Base-by-base conservation (phyloP, 805 yeast genomes). In the Saturnispora ahearnii region DNA sequence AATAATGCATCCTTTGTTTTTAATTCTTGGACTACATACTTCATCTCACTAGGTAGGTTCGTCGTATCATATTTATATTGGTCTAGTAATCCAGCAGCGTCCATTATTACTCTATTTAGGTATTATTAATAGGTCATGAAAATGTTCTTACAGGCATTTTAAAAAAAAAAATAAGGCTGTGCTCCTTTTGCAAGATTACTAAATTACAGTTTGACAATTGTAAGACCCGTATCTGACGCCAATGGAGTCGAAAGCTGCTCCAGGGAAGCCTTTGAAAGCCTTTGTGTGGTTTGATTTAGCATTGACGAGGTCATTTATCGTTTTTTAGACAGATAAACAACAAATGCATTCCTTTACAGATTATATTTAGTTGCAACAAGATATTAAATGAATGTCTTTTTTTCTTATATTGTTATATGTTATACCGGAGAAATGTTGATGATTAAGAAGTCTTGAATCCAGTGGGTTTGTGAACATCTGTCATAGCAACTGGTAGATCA, bases 1-100 rank as follows among this genome's bases (percentile, higher is more conserved):
- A 83, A 69, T 58, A 77, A 78, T 37, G 72, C 59, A 62, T 91
- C 98, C 52, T 82, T 78, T 36, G 73, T 76, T 46, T 82, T 76
- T 34, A 91, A 74, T 64, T 93, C 98, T 47, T 85, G 85, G 44
- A 91, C 68, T 34, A 88, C 68, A 59, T 85, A 87, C 48, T 82
- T 82, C 41, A 91, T 75, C 65, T 91, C 99, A 5, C 87, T 81
- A 24, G 96, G 96, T 41, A 93, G 73, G 58, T 90, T 91, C 10
- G 91, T 80, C 41, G 91, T 50, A 49, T 67, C 70, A 49, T 68
- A 70, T 4, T 83, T 77, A 51, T 83, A 81, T 57, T 83, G 86
- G 55, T 84, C 91, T 36, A 84, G 64, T 7, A 82, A 76, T 1
- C 93, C 78, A n/a, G 96, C 89, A 3, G 97, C 90, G 67, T 90